Percentiles rank a stretch among this genome's conserved stretches.
Conservation (phyloP, 495 filamentous ascomycete genomes). For the Hypoxylon perforatum region DNA sequence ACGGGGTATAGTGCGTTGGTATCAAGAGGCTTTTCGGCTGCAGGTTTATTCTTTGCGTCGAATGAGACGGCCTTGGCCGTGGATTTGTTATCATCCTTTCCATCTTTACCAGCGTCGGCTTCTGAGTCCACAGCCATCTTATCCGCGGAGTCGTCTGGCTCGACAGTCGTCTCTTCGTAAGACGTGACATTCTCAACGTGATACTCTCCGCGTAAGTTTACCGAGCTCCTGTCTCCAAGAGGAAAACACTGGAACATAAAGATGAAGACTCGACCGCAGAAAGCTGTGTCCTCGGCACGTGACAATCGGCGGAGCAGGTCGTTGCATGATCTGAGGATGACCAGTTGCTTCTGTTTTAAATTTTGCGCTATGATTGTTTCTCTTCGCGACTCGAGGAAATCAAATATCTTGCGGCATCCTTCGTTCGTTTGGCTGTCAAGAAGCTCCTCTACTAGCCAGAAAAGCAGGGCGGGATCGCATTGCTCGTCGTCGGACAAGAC, state of each 20-base stretch:
- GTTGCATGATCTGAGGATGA: conserved; percentile 93
- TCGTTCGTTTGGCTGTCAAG: conserved; percentile 95
- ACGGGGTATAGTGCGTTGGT: conserved; percentile 83
- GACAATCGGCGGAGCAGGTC: conserved; percentile 92
- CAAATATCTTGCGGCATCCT: conserved; percentile 89
- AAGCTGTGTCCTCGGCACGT: conserved; percentile 93
- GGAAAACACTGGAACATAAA: conserved; percentile 98
- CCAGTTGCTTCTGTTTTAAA: conserved; percentile 83
- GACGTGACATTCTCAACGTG: conserved; percentile 94
- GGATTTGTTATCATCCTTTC: conserved; percentile 52
- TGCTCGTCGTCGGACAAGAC: conserved; percentile 86
- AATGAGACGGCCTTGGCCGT: conserved; percentile 65
- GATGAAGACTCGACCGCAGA: conserved; percentile 96
- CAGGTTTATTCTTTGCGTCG: conserved; percentile 54
- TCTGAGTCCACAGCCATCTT: conserved; percentile 68
- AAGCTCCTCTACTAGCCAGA: conserved; percentile 93
- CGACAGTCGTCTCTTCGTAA: conserved; percentile 70
- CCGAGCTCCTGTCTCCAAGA: conserved; percentile 93
- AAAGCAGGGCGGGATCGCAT: conserved; percentile 84
- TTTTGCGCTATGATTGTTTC: conserved; percentile 88
- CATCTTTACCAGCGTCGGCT: conserved; percentile 47
- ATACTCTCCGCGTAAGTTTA: conserved; percentile 95
- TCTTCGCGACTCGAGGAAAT: conserved; percentile 91
- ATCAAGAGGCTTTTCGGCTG: conserved; percentile 62
- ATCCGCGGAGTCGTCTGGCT: conserved; percentile 67